Evolutionary conservation across 225 moss, liverwort and hornwort genomes (phyloP), one percentile per base, ranked within the genome.

Genomic region (Rhytidiadelphus loreus): DNA sequence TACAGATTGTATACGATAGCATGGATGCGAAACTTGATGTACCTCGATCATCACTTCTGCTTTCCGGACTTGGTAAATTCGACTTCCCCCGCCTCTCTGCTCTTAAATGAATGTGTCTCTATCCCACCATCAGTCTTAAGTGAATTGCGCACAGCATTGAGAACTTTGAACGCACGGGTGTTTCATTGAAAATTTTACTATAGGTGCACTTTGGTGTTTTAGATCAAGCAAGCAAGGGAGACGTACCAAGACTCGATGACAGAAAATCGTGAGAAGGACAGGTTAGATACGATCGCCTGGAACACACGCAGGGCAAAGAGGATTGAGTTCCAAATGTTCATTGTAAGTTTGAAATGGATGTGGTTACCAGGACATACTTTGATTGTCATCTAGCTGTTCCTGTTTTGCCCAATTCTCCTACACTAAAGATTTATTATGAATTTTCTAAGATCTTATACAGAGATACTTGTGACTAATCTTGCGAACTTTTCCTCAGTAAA

Each of bases 21-120:
- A 50, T 97, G 95, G 88, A 94, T 96, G 89, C 92, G 88, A 79
- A 92, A 96, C 43, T 87, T 98, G 71, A 85, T 96, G 87, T 98
- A 96, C 91, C 95, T 98, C 17, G 97, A 98, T 89, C 98, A 98
- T 88, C 97, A 96, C 77, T 93, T 98, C 33, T 96, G 96, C 81
- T 97, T 95, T 90, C 79, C 90, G 20, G 91, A 90, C 76, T 93
- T 95, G 96, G 96, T 97, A 89, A 77, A 28, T 44, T 50, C 76
- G 37, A 61, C 73, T 82, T 58, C 39, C 20, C 50, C 43, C 11
- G 25, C 22, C 28, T 61, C 24, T 80, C 46, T 80, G 75, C 20
- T 71, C 8, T 41, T 50, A 77, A 71, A 82, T 89, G 33, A 80
- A 26, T 41, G 24, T 32, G 11, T 69, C 41, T 68, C 68, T 13